Evolutionary conservation across 257 asterid species (phyloP).

Genomic region (Coffea eugenioides): DNA sequence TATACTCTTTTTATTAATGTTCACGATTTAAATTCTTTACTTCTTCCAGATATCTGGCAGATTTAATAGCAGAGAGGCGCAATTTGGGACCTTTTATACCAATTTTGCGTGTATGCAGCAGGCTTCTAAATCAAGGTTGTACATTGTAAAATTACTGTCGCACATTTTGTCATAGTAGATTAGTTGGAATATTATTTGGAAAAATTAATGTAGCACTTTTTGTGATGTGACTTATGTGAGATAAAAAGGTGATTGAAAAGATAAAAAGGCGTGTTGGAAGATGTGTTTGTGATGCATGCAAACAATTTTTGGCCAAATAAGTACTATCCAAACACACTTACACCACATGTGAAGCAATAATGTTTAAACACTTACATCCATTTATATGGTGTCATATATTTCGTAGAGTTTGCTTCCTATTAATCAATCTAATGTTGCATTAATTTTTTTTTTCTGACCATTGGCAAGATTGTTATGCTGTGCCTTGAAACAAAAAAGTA

Average conservation of each 20-base stretch:
- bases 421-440: too few relatives aligned
- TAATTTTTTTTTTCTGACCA: too few relatives aligned
- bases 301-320: too few relatives aligned
- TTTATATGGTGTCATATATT: not conserved
- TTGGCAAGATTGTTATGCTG: not conserved
- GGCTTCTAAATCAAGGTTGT: conserved; percentile 73
- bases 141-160: not conserved
- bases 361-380: not conserved
- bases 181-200: too few relatives aligned
- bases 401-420: too few relatives aligned
- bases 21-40: conserved; percentile 21
- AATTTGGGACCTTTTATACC: conserved; percentile 62
- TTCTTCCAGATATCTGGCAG: conserved; percentile 54
- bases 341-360: not conserved
- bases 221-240: too few relatives aligned
- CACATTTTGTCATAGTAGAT: too few relatives aligned
- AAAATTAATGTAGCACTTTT: too few relatives aligned
- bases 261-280: too few relatives aligned
- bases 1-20: not conserved
- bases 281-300: too few relatives aligned
- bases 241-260: too few relatives aligned
- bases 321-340: too few relatives aligned
- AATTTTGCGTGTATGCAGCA: conserved; percentile 57
- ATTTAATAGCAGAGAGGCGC: conserved; percentile 63
- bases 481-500: not conserved